These are phyloP conservation scores for Dipodascus geniculatus DNA, from an alignment of 805 yeast genomes.

Conservation along the genomic window DNA sequence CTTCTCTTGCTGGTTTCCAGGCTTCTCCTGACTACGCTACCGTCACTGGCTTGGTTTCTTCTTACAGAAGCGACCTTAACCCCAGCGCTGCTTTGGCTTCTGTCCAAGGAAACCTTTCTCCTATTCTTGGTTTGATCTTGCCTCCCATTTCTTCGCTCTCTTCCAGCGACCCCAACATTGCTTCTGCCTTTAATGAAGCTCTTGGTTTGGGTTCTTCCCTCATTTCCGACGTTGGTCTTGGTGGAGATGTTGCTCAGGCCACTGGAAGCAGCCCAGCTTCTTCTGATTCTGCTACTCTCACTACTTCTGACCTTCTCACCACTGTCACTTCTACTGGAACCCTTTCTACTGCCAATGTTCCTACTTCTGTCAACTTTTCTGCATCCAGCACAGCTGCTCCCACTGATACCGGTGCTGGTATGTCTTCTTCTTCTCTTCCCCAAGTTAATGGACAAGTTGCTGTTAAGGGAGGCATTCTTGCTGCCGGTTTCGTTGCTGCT, in stretches of 20 bases:
- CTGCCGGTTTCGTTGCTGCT: conserved; percentile 2
- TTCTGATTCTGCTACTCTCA: background rate
- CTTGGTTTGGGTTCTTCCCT: background rate
- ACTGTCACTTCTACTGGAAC: background rate
- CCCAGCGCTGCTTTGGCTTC: background rate
- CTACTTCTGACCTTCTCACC: background rate
- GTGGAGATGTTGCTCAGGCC: background rate
- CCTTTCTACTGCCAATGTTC: background rate
- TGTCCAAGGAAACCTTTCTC: background rate
- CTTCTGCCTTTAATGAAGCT: background rate
- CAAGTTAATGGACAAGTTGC: conserved; percentile 1
- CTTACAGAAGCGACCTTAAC: background rate
- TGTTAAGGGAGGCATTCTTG: background rate
- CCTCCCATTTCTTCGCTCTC: conserved; percentile 1
- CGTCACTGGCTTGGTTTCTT: background rate
- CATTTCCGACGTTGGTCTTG: background rate
- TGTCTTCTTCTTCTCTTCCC: background rate
- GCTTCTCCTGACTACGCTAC: background rate
- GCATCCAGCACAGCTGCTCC: background rate
- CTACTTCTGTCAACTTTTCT: background rate
- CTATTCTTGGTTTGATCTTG: conserved; percentile 1
- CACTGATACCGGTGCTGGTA: background rate
- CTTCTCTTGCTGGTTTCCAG: background rate
- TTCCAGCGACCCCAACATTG: conserved; percentile 1
- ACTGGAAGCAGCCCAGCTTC: background rate